Evolutionary conservation across 2,329 filamentous ascomycete genomes (phyloP).

Genomic region (Alternaria tenuissima): DNA sequence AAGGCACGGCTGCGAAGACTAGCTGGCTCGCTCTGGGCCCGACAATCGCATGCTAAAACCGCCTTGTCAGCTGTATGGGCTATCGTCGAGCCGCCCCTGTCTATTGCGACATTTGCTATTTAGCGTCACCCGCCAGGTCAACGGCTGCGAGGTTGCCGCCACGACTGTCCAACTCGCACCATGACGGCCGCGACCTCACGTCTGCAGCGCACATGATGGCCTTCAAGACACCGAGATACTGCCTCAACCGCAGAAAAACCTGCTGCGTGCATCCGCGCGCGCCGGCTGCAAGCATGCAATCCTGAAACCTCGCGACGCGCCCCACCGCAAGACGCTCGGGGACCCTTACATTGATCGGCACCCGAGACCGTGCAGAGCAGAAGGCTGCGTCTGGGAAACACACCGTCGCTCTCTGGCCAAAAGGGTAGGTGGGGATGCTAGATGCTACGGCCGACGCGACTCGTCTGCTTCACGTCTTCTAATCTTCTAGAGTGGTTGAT

Average conservation of each 20-base stretch:
- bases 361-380: not conserved
- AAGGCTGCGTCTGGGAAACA: constrained; percentile 5
- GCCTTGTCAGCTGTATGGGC: constrained; percentile 16
- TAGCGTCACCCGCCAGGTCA: constrained; percentile 12
- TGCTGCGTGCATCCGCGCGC: constrained; percentile 1
- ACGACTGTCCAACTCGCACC: not conserved
- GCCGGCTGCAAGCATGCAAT: not conserved
- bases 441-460: not conserved
- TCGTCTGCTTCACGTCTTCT: not conserved
- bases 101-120: constrained; percentile 16
- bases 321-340: constrained; percentile 2
- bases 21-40: constrained; percentile 8
- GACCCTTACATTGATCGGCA: constrained; percentile 6
- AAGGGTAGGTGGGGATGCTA: constrained; percentile 15
- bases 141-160: constrained; percentile 11
- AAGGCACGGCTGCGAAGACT: constrained; percentile 15
- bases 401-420: constrained; percentile 7
- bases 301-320: constrained; percentile 1
- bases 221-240: not conserved
- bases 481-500: constrained; percentile 2
- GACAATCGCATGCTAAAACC: constrained; percentile 13
- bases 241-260: not conserved
- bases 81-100: constrained; percentile 13
- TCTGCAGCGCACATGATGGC: constrained; percentile 1
- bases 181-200: constrained; percentile 1